Evolutionary conservation across 441 rosid genomes (phyloP).

Genomic region (Brassica balearica): DNA sequence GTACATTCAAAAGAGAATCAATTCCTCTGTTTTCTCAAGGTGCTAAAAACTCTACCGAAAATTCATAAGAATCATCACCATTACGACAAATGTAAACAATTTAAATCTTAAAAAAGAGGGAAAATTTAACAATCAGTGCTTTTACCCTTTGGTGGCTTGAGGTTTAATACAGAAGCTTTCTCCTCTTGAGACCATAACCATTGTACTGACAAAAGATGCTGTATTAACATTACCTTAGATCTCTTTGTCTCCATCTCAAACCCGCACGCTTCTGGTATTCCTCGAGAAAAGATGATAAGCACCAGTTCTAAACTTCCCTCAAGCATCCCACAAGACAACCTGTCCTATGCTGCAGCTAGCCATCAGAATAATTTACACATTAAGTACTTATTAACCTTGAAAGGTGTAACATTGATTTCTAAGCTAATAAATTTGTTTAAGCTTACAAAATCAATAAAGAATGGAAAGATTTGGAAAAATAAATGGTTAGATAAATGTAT

Average conservation of each 20-base stretch:
- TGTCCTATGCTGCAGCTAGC: slow-evolving; percentile 75
- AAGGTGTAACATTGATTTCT: neutral
- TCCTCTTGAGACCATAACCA: slow-evolving; percentile 79
- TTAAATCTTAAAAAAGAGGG: neutral
- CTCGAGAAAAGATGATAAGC: slow-evolving; percentile 47
- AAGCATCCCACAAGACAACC: slow-evolving; percentile 66
- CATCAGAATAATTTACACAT: neutral
- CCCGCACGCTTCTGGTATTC: slow-evolving; percentile 52
- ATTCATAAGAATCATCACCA: slow-evolving; percentile 35
- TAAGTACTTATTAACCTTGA: neutral
- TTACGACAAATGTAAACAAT: slow-evolving; percentile 13
- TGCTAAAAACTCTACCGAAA: slow-evolving; percentile 4
- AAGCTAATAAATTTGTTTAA: neutral
- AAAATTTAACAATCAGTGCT: neutral
- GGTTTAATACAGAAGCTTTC: slow-evolving; percentile 69
- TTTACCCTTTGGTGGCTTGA: slow-evolving; percentile 52
- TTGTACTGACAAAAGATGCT: slow-evolving; percentile 80
- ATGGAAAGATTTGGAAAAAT: neutral
- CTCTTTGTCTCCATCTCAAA: neutral
- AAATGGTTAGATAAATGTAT: slow-evolving; percentile 4
- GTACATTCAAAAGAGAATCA: neutral
- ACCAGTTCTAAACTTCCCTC: neutral
- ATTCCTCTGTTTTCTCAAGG: slow-evolving; percentile 7
- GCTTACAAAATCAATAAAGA: neutral
- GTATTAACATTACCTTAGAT: slow-evolving; percentile 8